These are phyloP conservation scores for Rosa multiflora DNA, from an alignment of 306 rosid genomes.

Conservation along the genomic window DNA sequence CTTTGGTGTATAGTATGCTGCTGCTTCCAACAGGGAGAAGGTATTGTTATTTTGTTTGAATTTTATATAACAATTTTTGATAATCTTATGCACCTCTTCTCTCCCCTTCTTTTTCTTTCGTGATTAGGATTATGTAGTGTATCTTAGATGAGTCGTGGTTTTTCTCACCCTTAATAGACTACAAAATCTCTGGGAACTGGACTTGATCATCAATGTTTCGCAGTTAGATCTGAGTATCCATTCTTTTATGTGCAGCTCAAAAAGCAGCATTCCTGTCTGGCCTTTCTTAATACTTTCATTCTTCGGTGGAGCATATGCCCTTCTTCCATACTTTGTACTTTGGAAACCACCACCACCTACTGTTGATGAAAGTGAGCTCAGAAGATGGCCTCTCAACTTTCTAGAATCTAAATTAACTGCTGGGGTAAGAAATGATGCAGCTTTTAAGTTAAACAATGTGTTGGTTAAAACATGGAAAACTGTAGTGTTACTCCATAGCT, in stretches of 20 bases:
- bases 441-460: background rate
- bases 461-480: background rate
- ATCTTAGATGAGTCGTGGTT: background rate
- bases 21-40: conserved; percentile 89
- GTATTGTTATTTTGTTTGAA: conserved; percentile 36
- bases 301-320: conserved; percentile 81
- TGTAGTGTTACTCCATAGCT: background rate
- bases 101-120: background rate
- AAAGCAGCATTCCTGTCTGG: conserved; percentile 78
- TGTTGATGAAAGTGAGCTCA: conserved; percentile 63
- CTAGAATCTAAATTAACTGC: conserved; percentile 86
- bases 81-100: background rate
- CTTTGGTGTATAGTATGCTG: conserved; percentile 74
- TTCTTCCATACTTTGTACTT: conserved; percentile 91
- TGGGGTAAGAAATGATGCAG: conserved; percentile 47
- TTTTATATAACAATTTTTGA: background rate
- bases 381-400: conserved; percentile 78
- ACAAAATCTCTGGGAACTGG: background rate
- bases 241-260: conserved; percentile 58
- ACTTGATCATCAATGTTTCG: conserved; percentile 15
- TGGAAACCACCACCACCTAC: conserved; percentile 95
- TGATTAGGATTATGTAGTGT: background rate
- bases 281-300: conserved; percentile 70
- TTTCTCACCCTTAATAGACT: background rate
- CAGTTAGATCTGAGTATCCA: conserved; percentile 17